phyloP scores from a whole-genome alignment of 139 green algal genomes.

The Volvox reticuliferus region DNA sequence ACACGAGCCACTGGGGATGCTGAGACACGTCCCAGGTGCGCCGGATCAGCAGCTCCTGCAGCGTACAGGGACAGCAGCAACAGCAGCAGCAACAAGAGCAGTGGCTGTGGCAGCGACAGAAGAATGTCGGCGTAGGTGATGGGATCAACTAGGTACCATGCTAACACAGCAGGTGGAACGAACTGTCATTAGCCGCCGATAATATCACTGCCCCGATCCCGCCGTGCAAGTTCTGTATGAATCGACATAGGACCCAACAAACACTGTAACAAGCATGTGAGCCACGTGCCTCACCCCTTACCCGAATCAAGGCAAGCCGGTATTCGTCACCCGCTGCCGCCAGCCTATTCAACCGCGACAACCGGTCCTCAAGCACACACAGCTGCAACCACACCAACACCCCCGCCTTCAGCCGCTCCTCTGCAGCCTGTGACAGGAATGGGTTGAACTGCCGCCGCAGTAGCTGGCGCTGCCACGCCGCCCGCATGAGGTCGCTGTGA shows the following conservation, averaged over 20 bases:
- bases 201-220: no score
- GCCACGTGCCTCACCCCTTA: background rate
- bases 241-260: no score
- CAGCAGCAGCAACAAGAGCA: background rate
- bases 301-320: slow-evolving; percentile 11
- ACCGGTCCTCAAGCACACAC: slow-evolving; percentile 75
- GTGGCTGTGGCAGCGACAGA: background rate
- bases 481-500: slow-evolving; percentile 40
- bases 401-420: slow-evolving; percentile 16
- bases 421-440: slow-evolving; percentile 50
- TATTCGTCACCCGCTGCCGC: slow-evolving; percentile 10
- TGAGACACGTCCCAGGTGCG: slow-evolving; percentile 53
- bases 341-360: slow-evolving; percentile 55
- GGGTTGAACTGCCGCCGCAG: slow-evolving; percentile 49
- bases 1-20: slow-evolving; percentile 70
- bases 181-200: no score
- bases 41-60: slow-evolving; percentile 64
- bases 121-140: no score
- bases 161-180: no score
- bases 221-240: no score
- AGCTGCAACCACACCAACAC: slow-evolving; percentile 69
- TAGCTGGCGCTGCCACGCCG: slow-evolving; percentile 7
- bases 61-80: background rate
- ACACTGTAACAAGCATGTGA: no score
- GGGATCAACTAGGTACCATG: no score